A percentile compares a stretch with the other conserved stretches of the same genome.
Evolutionary conservation across 2,329 filamentous ascomycete species (phyloP).

Genomic region (Colletotrichum orbiculare): DNA sequence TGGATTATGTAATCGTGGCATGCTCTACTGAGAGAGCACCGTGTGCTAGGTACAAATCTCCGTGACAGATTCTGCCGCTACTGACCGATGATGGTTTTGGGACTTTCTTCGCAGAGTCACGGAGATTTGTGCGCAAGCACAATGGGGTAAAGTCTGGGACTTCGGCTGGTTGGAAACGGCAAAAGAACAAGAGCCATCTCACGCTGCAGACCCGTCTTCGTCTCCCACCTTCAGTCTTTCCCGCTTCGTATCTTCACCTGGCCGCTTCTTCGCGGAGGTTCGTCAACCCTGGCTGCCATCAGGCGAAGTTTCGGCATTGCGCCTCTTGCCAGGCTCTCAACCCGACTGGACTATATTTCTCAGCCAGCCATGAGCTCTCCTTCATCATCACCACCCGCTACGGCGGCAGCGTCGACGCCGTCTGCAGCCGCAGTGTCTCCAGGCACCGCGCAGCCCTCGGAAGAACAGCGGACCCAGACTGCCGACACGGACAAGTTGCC

Average conservation of each 20-base stretch:
- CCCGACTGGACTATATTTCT: slow-evolving; percentile 10
- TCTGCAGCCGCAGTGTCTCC: background rate
- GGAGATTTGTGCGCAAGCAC: no score
- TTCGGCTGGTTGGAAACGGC: no score
- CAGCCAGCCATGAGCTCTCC: slow-evolving; percentile 22
- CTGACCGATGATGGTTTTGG: no score
- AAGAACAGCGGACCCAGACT: slow-evolving; percentile 1
- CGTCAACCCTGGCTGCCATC: slow-evolving; percentile 30
- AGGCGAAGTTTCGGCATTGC: slow-evolving; percentile 11
- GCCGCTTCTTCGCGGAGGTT: no score
- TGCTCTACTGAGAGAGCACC: no score
- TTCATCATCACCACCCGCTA: background rate
- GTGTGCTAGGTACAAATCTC: no score
- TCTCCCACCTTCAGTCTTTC: slow-evolving; percentile 1
- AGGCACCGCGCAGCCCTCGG: background rate
- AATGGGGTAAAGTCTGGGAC: no score
- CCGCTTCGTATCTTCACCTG: background rate
- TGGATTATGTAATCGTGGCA: no score
- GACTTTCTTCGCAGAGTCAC: no score
- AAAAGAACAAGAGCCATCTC: no score
- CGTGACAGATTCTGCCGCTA: no score
- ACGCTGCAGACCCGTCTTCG: no score
- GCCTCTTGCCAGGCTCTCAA: slow-evolving; percentile 27
- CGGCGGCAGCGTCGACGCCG: background rate
- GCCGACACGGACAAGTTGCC: slow-evolving; percentile 20